Conservation (phyloP, 108 stramenopile genomes). For the Skeletonema tropicum region DNA sequence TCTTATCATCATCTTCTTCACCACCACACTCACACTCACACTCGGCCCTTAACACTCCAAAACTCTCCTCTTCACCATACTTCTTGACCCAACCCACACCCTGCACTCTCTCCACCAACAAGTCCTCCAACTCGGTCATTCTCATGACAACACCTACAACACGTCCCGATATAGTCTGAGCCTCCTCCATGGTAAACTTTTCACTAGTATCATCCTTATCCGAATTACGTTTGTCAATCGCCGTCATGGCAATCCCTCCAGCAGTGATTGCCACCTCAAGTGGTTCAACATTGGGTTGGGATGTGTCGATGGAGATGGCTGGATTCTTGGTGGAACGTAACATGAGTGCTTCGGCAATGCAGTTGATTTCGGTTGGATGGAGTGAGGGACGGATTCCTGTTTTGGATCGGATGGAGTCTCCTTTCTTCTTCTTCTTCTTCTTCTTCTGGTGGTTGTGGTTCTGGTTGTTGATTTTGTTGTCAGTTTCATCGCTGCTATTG, state of each 20-base stretch:
- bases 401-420: slow-evolving; percentile 68
- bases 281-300: slow-evolving; percentile 28
- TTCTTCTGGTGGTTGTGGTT: too few species aligned
- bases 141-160: slow-evolving; percentile 86
- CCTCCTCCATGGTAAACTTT: slow-evolving; percentile 53
- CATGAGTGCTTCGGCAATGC: slow-evolving; percentile 72
- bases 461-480: slow-evolving; percentile 4
- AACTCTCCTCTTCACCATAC: slow-evolving; percentile 69
- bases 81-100: slow-evolving; percentile 56
- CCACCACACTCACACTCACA: too few species aligned
- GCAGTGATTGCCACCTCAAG: slow-evolving; percentile 70
- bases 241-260: slow-evolving; percentile 60
- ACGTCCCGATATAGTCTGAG: slow-evolving; percentile 75
- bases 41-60: slow-evolving; percentile 66
- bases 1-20: not conserved
- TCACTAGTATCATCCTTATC: slow-evolving; percentile 54
- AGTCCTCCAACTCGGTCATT: slow-evolving; percentile 63
- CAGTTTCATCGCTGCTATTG: too few species aligned
- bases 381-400: slow-evolving; percentile 85
- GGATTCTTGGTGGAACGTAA: slow-evolving; percentile 38
- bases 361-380: slow-evolving; percentile 86
- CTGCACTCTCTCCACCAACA: slow-evolving; percentile 37
- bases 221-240: slow-evolving; percentile 61
- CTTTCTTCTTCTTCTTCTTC: slow-evolving; percentile 39
- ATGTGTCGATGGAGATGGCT: slow-evolving; percentile 27